Conservation (phyloP, 1,284 basidiomycete genomes). For the Fomitopsis palustris region DNA sequence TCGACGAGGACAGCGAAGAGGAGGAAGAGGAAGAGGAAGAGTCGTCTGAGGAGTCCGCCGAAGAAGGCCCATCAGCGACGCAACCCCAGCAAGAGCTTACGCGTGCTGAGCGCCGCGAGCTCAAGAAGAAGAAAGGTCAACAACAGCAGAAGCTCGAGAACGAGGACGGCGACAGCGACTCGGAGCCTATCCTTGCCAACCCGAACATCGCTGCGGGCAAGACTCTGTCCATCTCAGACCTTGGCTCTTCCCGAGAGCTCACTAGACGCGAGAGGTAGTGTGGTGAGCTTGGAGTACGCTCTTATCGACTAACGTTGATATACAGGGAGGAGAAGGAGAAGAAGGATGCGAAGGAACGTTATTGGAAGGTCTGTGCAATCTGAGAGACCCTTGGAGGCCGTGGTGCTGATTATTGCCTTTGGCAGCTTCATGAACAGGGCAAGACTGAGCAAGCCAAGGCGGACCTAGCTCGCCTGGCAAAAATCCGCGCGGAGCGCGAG, state of each 20-base stretch:
- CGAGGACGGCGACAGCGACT: slow-evolving; percentile 28
- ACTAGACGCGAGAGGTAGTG: slow-evolving; percentile 25
- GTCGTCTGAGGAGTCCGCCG: slow-evolving; percentile 21
- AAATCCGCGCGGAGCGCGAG: slow-evolving; percentile 83
- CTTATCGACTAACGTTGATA: not conserved
- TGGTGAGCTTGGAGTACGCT: not conserved
- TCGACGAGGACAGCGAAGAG: slow-evolving; percentile 22
- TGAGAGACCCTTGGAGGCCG: not conserved
- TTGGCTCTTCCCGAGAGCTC: slow-evolving; percentile 24
- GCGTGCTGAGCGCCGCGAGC: slow-evolving; percentile 24
- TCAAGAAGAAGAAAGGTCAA: slow-evolving; percentile 26
- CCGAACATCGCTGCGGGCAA: slow-evolving; percentile 29
- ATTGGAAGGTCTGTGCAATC: slow-evolving; percentile 69
- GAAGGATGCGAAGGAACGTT: slow-evolving; percentile 80
- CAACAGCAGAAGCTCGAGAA: slow-evolving; percentile 16
- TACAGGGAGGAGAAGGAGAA: slow-evolving; percentile 85
- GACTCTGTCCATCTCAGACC: slow-evolving; percentile 24
- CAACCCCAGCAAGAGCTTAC: slow-evolving; percentile 24
- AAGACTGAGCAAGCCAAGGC: slow-evolving; percentile 88
- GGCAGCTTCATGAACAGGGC: slow-evolving; percentile 66
- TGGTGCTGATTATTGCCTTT: not conserved
- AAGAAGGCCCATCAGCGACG: slow-evolving; percentile 6
- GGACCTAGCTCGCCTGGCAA: slow-evolving; percentile 83
- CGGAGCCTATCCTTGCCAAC: slow-evolving; percentile 27
- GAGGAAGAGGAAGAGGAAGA: slow-evolving; percentile 27